Conservation (phyloP, 2,329 filamentous ascomycete species). For the Onygenales sp. region DNA sequence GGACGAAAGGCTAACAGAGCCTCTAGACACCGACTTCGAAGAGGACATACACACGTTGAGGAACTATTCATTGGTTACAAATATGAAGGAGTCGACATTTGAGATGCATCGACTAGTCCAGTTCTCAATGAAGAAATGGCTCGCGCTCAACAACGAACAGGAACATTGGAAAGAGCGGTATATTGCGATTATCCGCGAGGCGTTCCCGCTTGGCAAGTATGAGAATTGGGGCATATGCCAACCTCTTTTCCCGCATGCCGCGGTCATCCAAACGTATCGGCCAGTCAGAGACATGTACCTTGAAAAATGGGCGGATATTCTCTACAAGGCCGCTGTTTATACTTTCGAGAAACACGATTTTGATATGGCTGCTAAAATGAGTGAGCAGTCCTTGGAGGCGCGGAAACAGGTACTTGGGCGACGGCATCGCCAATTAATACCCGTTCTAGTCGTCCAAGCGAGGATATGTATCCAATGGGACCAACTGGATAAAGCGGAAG, state of each 20-base stretch:
- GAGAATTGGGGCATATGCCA: conserved; percentile 18
- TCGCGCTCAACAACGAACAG: conserved; percentile 15
- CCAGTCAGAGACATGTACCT: conserved; percentile 13
- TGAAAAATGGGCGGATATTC: conserved; percentile 9
- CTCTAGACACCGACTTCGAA: conserved; percentile 10
- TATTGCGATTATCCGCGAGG: conserved; percentile 12
- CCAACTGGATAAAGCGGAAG: no score
- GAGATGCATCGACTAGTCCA: conserved; percentile 21
- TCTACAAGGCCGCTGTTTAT: conserved; percentile 4
- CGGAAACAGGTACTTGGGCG: no score
- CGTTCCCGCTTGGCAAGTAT: conserved; percentile 15
- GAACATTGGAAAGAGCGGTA: conserved; percentile 17
- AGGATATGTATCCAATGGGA: no score
- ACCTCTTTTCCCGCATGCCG: conserved; percentile 18
- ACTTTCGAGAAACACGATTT: not conserved
- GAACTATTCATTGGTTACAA: conserved; percentile 15
- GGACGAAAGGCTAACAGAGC: not conserved
- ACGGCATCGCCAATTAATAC: no score
- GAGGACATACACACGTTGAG: conserved; percentile 13
- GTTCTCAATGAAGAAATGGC: conserved; percentile 17
- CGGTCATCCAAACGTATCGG: conserved; percentile 11
- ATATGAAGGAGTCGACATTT: conserved; percentile 8
- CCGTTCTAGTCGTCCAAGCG: no score
- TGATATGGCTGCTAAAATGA: not conserved
- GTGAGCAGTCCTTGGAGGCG: no score